Percentiles rank a stretch among this genome's conserved stretches.
phyloP scores from a whole-genome alignment of 2,329 filamentous ascomycete species.

The Amylocarpus encephaloides region DNA sequence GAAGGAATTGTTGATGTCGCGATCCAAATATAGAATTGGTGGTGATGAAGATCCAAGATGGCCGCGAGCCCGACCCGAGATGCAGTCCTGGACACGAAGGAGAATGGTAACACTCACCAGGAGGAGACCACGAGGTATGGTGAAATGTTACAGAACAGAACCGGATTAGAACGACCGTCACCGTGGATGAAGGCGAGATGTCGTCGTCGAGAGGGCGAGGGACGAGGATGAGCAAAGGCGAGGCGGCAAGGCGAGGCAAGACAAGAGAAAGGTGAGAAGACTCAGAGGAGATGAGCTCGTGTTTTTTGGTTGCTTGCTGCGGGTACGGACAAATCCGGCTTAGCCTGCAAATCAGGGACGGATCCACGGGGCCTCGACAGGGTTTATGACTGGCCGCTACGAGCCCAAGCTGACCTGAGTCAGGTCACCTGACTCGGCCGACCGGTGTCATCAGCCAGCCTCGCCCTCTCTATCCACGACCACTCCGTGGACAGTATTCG shows the following conservation, averaged over 20 bases:
- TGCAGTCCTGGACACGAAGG: background rate
- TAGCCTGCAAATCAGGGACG: no score
- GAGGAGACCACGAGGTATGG: background rate
- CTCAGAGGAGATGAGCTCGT: background rate
- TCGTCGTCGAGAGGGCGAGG: background rate
- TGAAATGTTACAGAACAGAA: background rate
- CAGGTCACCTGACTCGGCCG: no score
- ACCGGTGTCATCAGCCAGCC: no score
- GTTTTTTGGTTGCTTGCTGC: background rate
- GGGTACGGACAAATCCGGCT: no score
- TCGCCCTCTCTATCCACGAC: no score
- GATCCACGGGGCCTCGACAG: no score
- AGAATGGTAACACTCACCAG: background rate
- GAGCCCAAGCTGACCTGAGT: no score
- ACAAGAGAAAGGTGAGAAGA: background rate
- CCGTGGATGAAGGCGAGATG: background rate
- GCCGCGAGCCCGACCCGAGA: background rate
- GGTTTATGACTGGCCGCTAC: no score
- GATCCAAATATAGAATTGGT: slow-evolving; percentile 16
- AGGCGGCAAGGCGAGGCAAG: background rate
- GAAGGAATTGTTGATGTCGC: slow-evolving; percentile 16
- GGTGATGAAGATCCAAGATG: background rate
- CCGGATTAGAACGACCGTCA: background rate
- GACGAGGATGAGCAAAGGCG: background rate
- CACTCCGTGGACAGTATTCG: no score